Base-by-base conservation (phyloP, 148 eudicot species). In the Silene uniflora region DNA sequence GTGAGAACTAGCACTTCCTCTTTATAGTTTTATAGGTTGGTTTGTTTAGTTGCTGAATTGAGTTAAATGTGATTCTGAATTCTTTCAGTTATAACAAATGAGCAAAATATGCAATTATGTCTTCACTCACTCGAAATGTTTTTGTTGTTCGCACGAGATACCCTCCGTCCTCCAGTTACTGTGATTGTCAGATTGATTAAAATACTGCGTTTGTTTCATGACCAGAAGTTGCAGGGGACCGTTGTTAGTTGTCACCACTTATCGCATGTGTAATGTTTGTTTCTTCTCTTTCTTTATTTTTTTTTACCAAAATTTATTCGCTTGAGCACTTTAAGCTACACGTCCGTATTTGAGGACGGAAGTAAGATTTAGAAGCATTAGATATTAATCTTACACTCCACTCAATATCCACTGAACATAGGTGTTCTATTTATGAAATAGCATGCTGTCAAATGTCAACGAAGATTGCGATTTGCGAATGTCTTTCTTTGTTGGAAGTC, bases 201-300 rank as follows among this genome's bases (percentile, higher is more conserved):
- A 11, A 23, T 52, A 49, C 11, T 49, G 35, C 29, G 27, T 9
- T 54, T 54, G 7, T 14, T 13, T n/a, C 73, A 23, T 25, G 6
- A 52, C 35, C 73, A 58, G 16, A 65, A 32, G 61, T 54, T 75
- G 78, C 78, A 75, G 72, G 64, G 32, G 32, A 75, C 72, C 64
- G 55, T 67, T 74, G 44, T 56, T 17, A 66, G 9, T 14, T 4
- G 13, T 39, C 9, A 27, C 47, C n/a, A 49, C 32, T 25, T 23
- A n/a, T 47, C 11, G 55, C 72, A 68, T 68, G 27, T 69, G 73
- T 47, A 12, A 22, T 9, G 60, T 47, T 47, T 16, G 59, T 11
- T 23, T 19, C 59, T 56, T 47, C 11, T 61, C 17, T n/a, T 10
- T 3, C 3, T 27, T 19, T 21, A n/a, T 17, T 11, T 67, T 35